phyloP scores from a whole-genome alignment of 73 alveolate species.

The Stentor coeruleus region DNA sequence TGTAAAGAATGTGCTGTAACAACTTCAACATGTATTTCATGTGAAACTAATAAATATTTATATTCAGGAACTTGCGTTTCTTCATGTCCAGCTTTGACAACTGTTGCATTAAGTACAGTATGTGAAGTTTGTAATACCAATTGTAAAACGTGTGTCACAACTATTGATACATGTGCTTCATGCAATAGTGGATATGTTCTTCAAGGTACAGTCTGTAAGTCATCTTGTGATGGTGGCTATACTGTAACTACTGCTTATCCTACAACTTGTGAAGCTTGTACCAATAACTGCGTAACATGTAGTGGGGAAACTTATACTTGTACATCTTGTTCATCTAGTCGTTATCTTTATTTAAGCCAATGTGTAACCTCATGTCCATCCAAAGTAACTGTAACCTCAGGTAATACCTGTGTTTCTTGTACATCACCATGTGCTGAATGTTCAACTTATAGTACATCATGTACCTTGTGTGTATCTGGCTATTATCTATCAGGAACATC shows the following conservation, averaged over 20 bases:
- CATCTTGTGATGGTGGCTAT: slow-evolving; percentile 10
- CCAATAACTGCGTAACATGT: neutral
- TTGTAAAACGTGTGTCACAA: neutral
- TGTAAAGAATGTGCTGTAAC: slow-evolving; percentile 21
- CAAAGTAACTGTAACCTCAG: neutral
- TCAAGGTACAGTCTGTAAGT: neutral
- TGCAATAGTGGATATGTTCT: neutral
- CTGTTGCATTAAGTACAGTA: neutral
- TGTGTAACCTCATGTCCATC: slow-evolving; percentile 17
- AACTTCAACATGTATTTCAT: neutral
- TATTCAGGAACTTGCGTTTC: neutral
- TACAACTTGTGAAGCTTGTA: neutral
- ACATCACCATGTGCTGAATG: neutral
- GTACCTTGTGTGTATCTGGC: neutral
- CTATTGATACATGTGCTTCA: neutral
- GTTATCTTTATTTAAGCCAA: neutral
- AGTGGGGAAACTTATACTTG: slow-evolving; percentile 2
- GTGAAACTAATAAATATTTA: neutral
- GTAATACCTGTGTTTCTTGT: neutral
- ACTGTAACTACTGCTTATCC: neutral
- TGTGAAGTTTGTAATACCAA: neutral
- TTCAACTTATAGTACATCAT: neutral
- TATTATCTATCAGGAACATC: neutral
- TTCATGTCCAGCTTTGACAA: neutral
- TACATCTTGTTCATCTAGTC: neutral